Evolutionary conservation across 441 rosid genomes (phyloP).

Genomic region (Biscutella auriculata): DNA sequence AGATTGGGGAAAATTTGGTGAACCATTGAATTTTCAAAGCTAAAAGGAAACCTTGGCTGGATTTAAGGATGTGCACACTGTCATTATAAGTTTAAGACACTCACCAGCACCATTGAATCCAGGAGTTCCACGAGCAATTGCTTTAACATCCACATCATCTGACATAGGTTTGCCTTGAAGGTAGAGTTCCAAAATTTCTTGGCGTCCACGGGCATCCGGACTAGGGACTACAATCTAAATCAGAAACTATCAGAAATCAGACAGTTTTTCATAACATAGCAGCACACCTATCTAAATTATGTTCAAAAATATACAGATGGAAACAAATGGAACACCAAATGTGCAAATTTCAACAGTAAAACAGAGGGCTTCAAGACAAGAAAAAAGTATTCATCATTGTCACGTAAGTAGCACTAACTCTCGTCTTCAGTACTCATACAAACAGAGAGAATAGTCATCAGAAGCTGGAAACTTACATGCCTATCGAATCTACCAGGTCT

Average conservation of each 20-base stretch:
- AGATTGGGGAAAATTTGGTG: background rate
- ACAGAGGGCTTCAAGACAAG: background rate
- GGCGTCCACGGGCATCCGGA: slow-evolving; percentile 87
- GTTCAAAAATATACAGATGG: background rate
- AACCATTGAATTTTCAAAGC: slow-evolving; percentile 2
- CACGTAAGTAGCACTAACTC: too few relatives aligned
- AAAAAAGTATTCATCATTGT: too few relatives aligned
- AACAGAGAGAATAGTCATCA: too few relatives aligned
- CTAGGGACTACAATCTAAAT: slow-evolving; percentile 93
- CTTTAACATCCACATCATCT: slow-evolving; percentile 74
- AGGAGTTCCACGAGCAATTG: slow-evolving; percentile 96
- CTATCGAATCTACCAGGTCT: slow-evolving; percentile 99
- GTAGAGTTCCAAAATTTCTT: slow-evolving; percentile 92
- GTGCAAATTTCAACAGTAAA: background rate
- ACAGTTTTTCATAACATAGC: background rate
- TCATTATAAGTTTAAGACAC: slow-evolving; percentile 6
- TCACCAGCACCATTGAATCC: slow-evolving; percentile 98
- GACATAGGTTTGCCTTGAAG: slow-evolving; percentile 85
- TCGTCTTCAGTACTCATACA: too few relatives aligned
- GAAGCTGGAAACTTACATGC: slow-evolving; percentile 60
- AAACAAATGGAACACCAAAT: background rate
- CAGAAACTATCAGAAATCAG: too few relatives aligned
- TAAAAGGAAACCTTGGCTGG: background rate
- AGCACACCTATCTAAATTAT: background rate
- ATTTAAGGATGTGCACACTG: background rate